Percentiles rank a stretch among this genome's conserved stretches.
phyloP scores from a whole-genome alignment of 805 yeast genomes.

The Spathaspora arborariae region DNA sequence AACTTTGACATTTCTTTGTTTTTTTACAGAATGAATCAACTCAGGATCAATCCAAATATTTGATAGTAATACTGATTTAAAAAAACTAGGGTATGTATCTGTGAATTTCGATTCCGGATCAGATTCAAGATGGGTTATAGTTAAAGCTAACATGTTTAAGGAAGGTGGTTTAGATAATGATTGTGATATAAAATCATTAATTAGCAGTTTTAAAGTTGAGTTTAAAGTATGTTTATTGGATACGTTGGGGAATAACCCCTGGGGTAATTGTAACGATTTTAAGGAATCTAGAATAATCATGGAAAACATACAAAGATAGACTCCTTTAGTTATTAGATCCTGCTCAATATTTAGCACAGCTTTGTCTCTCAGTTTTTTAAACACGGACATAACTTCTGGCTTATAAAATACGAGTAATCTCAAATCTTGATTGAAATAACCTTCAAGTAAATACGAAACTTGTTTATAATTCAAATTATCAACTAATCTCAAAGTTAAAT shows the following conservation, averaged over 20 bases:
- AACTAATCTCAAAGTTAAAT: slow-evolving; percentile 14
- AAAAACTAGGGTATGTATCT: neutral
- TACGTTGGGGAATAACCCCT: too few relatives aligned
- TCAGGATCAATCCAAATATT: slow-evolving; percentile 31
- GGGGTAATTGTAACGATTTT: slow-evolving; percentile 14
- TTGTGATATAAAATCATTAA: neutral
- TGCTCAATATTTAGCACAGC: slow-evolving; percentile 9
- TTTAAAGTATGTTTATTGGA: neutral
- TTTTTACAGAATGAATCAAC: slow-evolving; percentile 15
- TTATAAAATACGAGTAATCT: slow-evolving; percentile 22
- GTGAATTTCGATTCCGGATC: neutral
- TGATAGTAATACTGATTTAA: slow-evolving; percentile 4
- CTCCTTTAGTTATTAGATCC: slow-evolving; percentile 18
- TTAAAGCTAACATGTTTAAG: neutral
- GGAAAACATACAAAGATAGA: slow-evolving; percentile 26
- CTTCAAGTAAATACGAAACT: slow-evolving; percentile 27
- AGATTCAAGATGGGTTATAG: neutral
- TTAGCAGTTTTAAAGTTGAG: neutral
- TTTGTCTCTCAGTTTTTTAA: slow-evolving; percentile 11
- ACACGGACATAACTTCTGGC: slow-evolving; percentile 18
- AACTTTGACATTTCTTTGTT: slow-evolving; percentile 18
- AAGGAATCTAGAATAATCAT: slow-evolving; percentile 33
- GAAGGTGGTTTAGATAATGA: neutral
- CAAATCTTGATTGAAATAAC: slow-evolving; percentile 17
- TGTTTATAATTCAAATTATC: slow-evolving; percentile 18